Evolutionary conservation across 371 early-diverging fungal genomes (phyloP).

Genomic region (Mortierella sp.): DNA sequence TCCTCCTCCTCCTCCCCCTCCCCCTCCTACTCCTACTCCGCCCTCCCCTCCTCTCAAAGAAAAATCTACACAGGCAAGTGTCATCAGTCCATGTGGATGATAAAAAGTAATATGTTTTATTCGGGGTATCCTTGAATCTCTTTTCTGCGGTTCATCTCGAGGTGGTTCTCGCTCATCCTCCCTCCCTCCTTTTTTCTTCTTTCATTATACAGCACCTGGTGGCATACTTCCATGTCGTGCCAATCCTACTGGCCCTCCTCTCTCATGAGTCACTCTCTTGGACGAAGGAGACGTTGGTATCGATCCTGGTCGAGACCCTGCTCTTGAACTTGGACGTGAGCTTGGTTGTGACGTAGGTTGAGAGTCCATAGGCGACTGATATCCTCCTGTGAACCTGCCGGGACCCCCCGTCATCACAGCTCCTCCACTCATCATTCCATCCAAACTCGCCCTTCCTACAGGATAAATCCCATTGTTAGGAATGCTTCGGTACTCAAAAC

Average conservation of each 20-base stretch:
- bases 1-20: not conserved
- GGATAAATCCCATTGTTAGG: not conserved
- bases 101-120: slow-evolving; percentile 10
- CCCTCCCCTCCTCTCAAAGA: not conserved
- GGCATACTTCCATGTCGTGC: slow-evolving; percentile 2
- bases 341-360: slow-evolving; percentile 20
- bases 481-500: slow-evolving; percentile 11
- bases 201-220: slow-evolving; percentile 5
- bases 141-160: not conserved
- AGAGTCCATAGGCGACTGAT: slow-evolving; percentile 19
- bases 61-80: not conserved
- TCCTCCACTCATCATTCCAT: not conserved
- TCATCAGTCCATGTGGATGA: slow-evolving; percentile 18
- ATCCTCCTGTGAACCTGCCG: slow-evolving; percentile 8
- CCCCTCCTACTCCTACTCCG: not conserved
- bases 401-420: not conserved
- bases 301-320: slow-evolving; percentile 25
- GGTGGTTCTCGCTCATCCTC: not conserved
- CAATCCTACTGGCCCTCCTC: not conserved
- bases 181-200: not conserved
- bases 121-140: not conserved
- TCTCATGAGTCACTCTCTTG: slow-evolving; percentile 14
- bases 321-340: slow-evolving; percentile 17
- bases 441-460: not conserved
- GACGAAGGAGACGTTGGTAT: slow-evolving; percentile 25